Conservation (phyloP, 202 grass and related monocot species). For the Hordeum pubiflorum region DNA sequence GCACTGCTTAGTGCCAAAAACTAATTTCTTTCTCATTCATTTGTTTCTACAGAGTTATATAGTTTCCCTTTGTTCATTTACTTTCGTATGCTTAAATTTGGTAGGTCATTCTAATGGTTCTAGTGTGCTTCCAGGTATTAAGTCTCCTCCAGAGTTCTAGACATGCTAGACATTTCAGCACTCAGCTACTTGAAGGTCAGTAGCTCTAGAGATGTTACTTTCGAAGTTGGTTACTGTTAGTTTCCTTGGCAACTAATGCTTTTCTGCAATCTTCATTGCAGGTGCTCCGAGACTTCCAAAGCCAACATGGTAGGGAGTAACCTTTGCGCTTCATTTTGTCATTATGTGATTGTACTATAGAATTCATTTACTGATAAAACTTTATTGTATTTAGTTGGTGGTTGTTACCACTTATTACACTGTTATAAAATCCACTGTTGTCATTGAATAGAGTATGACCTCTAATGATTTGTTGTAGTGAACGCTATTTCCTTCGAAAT, state of each 20-base stretch:
- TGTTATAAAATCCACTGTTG: not conserved
- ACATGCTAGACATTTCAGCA: conserved; percentile 14
- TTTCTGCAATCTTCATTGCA: not conserved
- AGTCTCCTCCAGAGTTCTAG: not conserved
- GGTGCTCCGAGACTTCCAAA: conserved; percentile 4
- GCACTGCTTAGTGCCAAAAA: not conserved
- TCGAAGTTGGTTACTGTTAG: not conserved
- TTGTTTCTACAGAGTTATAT: not conserved
- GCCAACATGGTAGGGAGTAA: not conserved
- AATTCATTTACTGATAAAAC: not conserved
- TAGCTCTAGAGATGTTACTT: not conserved
- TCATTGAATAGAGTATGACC: not conserved
- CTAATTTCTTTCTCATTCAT: not conserved
- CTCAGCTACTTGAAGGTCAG: conserved; percentile 13
- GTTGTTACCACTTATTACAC: not conserved
- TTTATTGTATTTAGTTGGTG: not conserved
- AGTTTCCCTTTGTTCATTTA: not conserved
- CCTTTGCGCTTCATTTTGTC: not conserved
- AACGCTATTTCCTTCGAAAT: conserved; percentile 42
- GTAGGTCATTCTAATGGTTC: not conserved
- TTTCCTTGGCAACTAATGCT: not conserved
- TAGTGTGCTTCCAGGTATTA: not conserved
- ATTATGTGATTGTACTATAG: not conserved
- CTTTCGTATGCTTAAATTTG: not conserved
- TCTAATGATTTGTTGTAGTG: conserved; percentile 26